A percentile compares a stretch with the other conserved stretches of the same genome.
Conservation (phyloP, 2,329 filamentous ascomycete genomes). For the Aspergillus thermomutatus region DNA sequence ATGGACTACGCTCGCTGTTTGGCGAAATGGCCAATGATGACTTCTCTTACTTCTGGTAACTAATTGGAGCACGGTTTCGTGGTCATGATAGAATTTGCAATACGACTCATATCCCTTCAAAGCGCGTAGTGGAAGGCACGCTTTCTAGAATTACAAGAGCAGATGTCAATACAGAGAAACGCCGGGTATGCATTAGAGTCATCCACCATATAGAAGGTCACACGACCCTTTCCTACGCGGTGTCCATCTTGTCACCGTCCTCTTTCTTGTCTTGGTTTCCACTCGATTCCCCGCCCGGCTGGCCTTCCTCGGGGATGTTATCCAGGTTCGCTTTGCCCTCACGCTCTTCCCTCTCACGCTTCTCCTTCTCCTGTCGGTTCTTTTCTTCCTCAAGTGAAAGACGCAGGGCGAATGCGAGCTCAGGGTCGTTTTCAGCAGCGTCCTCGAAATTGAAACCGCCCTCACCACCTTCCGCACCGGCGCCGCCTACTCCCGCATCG, state of each 20-base stretch:
- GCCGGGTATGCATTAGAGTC: constrained; percentile 38
- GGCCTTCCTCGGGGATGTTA: constrained; percentile 74
- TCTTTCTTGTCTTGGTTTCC: constrained; percentile 54
- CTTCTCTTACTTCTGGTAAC: too few relatives aligned
- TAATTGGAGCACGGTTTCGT: neutral
- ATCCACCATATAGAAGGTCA: constrained; percentile 17
- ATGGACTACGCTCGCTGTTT: neutral
- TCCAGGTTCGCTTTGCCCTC: constrained; percentile 74
- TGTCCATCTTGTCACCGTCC: constrained; percentile 83
- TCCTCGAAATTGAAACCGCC: constrained; percentile 73
- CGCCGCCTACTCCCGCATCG: constrained; percentile 59
- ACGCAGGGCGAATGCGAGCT: constrained; percentile 86
- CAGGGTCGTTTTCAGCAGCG: constrained; percentile 78
- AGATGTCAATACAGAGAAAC: constrained; percentile 27
- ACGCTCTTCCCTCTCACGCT: constrained; percentile 68
- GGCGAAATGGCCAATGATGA: neutral
- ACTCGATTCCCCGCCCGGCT: constrained; percentile 64
- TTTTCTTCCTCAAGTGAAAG: constrained; percentile 99
- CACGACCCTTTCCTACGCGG: constrained; percentile 55
- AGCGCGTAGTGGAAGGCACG: constrained; percentile 11
- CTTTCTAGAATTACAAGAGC: constrained; percentile 18
- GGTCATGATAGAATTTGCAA: neutral
- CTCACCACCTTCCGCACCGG: constrained; percentile 51
- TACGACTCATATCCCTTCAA: constrained; percentile 6
- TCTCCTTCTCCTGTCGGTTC: constrained; percentile 83